These are phyloP conservation scores for Solidago caesia DNA, from an alignment of 129 eudicot species.

Conservation along the genomic window DNA sequence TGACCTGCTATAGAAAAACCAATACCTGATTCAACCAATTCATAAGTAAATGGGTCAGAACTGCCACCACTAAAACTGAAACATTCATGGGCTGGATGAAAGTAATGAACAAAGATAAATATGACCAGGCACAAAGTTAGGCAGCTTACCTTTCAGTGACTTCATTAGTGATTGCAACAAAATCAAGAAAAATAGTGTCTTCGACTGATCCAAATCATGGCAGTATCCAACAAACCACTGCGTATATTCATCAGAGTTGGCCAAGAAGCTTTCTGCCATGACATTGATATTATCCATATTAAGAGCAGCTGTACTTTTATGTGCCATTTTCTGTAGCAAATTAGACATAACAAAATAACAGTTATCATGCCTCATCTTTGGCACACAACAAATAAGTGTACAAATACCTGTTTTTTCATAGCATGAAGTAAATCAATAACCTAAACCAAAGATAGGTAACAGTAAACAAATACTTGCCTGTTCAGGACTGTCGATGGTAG, in stretches of 20 bases:
- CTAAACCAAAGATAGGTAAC: neutral
- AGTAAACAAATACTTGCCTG: conserved; percentile 41
- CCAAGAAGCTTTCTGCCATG: conserved; percentile 57
- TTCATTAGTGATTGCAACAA: conserved; percentile 53
- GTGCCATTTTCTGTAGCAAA: conserved; percentile 49
- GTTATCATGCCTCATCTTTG: conserved; percentile 2
- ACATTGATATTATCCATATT: conserved; percentile 57
- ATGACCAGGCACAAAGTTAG: neutral
- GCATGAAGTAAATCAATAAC: neutral
- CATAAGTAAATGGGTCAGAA: neutral
- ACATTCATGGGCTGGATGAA: neutral
- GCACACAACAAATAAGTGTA: neutral
- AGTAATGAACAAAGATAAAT: neutral
- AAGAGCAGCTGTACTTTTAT: conserved; percentile 33
- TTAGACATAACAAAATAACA: conserved; percentile 11
- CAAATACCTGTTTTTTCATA: neutral
- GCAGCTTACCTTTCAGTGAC: conserved; percentile 46
- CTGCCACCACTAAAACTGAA: neutral
- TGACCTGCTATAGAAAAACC: neutral
- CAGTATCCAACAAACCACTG: conserved; percentile 71
- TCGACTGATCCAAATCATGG: conserved; percentile 51
- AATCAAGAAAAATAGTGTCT: conserved; percentile 65
- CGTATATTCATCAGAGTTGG: conserved; percentile 44
- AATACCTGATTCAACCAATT: neutral
- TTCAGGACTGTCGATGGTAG: conserved; percentile 33